These are phyloP conservation scores for Eucalyptus sideroxylon DNA, from an alignment of 345 rosid species.

Conservation along the genomic window DNA sequence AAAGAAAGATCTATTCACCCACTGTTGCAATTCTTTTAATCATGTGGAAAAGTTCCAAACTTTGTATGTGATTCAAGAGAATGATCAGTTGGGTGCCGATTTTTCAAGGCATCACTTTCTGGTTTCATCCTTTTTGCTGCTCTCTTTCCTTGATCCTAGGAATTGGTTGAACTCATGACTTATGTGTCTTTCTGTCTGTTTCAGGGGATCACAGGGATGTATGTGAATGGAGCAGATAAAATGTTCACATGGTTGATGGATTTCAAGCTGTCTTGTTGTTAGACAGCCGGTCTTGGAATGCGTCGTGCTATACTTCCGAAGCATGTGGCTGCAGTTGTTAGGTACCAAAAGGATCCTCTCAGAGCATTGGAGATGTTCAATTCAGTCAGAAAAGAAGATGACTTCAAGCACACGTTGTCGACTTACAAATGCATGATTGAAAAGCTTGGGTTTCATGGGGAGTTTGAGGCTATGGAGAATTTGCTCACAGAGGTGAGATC, in stretches of 20 bases:
- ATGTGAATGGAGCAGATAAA: neutral
- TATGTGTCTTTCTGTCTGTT: neutral
- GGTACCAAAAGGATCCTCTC: slow-evolving; percentile 54
- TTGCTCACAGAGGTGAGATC: slow-evolving; percentile 39
- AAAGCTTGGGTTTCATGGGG: slow-evolving; percentile 67
- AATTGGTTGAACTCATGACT: neutral
- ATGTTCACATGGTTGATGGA: neutral
- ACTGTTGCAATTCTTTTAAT: neutral
- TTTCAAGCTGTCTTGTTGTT: neutral
- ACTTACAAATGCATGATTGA: slow-evolving; percentile 67
- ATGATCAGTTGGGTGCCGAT: neutral
- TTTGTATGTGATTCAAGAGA: neutral
- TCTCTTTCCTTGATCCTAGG: neutral
- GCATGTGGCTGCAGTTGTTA: slow-evolving; percentile 72
- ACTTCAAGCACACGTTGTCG: slow-evolving; percentile 45
- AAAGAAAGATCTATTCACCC: neutral
- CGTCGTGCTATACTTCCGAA: slow-evolving; percentile 49
- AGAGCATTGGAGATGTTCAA: slow-evolving; percentile 73
- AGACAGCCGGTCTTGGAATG: slow-evolving; percentile 18
- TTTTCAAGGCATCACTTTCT: neutral
- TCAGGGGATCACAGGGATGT: neutral
- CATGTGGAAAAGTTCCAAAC: neutral
- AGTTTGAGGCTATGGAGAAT: slow-evolving; percentile 70
- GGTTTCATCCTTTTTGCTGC: neutral
- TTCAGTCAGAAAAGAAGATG: slow-evolving; percentile 48